phyloP scores from a whole-genome alignment of 768 basidiomycete genomes.

The Lentinula boryana region DNA sequence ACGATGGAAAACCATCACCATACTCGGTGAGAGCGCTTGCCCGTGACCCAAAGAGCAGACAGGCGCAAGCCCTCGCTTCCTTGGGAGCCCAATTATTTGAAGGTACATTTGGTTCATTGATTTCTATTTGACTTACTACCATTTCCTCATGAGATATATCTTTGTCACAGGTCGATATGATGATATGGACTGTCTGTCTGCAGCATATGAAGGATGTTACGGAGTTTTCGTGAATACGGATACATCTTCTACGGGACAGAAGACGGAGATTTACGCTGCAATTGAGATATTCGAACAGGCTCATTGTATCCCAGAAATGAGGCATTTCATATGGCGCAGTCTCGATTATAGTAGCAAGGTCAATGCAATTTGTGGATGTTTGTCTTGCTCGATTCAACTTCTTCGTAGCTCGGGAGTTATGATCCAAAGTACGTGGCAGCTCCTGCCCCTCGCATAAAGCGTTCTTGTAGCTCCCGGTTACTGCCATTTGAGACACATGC shows the following conservation, averaged over 20 bases:
- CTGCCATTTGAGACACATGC: too few relatives aligned
- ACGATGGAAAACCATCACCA: constrained; percentile 33
- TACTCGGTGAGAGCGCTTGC: constrained; percentile 37
- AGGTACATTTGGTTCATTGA: constrained; percentile 18
- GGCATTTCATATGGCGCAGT: constrained; percentile 2
- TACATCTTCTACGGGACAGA: neutral
- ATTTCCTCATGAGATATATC: neutral
- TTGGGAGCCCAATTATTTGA: constrained; percentile 31
- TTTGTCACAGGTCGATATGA: constrained; percentile 24
- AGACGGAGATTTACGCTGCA: constrained; percentile 1
- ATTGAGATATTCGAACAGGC: constrained; percentile 6
- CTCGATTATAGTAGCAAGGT: constrained; percentile 5
- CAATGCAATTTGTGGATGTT: neutral
- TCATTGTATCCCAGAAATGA: neutral
- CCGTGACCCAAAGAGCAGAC: constrained; percentile 23
- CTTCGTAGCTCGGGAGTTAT: neutral
- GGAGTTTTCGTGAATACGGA: constrained; percentile 13
- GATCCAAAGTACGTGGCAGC: constrained; percentile 24
- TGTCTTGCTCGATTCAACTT: neutral
- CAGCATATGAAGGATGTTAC: constrained; percentile 28
- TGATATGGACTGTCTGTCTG: constrained; percentile 21
- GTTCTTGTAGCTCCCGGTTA: too few relatives aligned
- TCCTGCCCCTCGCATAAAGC: constrained; percentile 5
- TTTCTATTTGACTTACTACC: too few relatives aligned
- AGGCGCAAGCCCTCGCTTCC: constrained; percentile 27